Evolutionary conservation across 2,329 filamentous ascomycete genomes (phyloP).

Genomic region (Neopestalotiopsis rosae): DNA sequence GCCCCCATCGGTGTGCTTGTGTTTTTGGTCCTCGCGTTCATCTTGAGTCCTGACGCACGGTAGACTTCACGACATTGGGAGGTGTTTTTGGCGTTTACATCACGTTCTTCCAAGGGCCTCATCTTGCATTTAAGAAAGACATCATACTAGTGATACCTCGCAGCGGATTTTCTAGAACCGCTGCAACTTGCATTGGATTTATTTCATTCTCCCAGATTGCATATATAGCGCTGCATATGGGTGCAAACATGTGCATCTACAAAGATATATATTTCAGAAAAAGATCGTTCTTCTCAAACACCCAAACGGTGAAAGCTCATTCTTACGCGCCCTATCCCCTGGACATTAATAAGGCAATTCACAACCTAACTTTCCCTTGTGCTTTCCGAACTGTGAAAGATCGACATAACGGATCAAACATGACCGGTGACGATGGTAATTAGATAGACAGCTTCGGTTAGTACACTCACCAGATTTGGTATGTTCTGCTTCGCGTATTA

Average conservation of each 20-base stretch:
- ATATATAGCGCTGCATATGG: not conserved
- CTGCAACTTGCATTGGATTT: conserved; percentile 13
- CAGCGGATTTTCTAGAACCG: conserved; percentile 12
- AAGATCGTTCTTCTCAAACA: too few species aligned
- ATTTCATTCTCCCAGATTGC: not conserved
- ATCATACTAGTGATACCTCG: conserved; percentile 24
- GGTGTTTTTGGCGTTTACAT: conserved; percentile 10
- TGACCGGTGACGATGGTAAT: too few species aligned
- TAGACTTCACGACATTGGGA: conserved; percentile 1
- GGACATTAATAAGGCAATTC: too few species aligned
- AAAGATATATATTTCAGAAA: not conserved
- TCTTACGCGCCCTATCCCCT: too few species aligned
- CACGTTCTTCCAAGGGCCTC: not conserved
- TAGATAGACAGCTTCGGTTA: too few species aligned
- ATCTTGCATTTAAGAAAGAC: conserved; percentile 13
- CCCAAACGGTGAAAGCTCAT: too few species aligned
- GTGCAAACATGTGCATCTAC: not conserved
- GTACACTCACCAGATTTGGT: too few species aligned
- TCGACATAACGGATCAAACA: too few species aligned
- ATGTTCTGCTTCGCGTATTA: too few species aligned
- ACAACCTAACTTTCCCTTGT: too few species aligned
- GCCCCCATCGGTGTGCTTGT: conserved; percentile 12
- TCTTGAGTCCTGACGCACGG: not conserved
- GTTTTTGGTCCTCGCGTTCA: conserved; percentile 12
- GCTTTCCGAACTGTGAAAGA: too few species aligned